Percentiles rank a stretch among this genome's conserved stretches.
These are phyloP conservation scores for Aspergillus homomorphus DNA, from an alignment of 495 filamentous ascomycete genomes.

Conservation along the genomic window DNA sequence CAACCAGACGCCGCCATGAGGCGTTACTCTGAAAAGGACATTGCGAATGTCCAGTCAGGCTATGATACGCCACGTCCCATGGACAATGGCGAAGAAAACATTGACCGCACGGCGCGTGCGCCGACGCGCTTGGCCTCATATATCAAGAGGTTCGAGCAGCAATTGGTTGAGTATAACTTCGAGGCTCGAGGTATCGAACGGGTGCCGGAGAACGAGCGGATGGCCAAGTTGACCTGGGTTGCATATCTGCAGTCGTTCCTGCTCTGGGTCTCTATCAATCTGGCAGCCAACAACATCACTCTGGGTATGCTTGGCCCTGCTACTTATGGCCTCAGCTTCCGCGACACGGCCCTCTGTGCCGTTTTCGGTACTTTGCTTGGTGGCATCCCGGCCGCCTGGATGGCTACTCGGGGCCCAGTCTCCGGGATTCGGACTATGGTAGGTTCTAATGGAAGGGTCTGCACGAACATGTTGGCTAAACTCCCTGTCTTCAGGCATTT, in stretches of 20 bases:
- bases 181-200: slow-evolving; percentile 75
- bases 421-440: slow-evolving; percentile 71
- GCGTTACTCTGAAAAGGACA: slow-evolving; percentile 25
- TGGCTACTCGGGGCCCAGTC: slow-evolving; percentile 68
- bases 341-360: slow-evolving; percentile 62
- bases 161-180: slow-evolving; percentile 53
- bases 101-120: slow-evolving; percentile 14
- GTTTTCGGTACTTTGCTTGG: slow-evolving; percentile 63
- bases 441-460: neutral
- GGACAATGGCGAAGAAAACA: slow-evolving; percentile 23
- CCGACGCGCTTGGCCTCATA: slow-evolving; percentile 32
- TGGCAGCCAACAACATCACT: slow-evolving; percentile 73
- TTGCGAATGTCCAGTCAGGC: slow-evolving; percentile 9
- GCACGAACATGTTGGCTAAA: neutral
- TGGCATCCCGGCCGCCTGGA: slow-evolving; percentile 59
- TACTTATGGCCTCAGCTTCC: slow-evolving; percentile 66
- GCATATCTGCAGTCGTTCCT: slow-evolving; percentile 62
- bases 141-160: slow-evolving; percentile 38
- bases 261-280: slow-evolving; percentile 74
- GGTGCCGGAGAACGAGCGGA: slow-evolving; percentile 60
- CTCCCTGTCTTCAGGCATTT: slow-evolving; percentile 44
- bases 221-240: slow-evolving; percentile 49
- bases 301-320: slow-evolving; percentile 69
- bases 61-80: slow-evolving; percentile 10
- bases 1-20: slow-evolving; percentile 32